phyloP scores from a whole-genome alignment of 1,284 basidiomycete species.

The Volvariella volvacea region DNA sequence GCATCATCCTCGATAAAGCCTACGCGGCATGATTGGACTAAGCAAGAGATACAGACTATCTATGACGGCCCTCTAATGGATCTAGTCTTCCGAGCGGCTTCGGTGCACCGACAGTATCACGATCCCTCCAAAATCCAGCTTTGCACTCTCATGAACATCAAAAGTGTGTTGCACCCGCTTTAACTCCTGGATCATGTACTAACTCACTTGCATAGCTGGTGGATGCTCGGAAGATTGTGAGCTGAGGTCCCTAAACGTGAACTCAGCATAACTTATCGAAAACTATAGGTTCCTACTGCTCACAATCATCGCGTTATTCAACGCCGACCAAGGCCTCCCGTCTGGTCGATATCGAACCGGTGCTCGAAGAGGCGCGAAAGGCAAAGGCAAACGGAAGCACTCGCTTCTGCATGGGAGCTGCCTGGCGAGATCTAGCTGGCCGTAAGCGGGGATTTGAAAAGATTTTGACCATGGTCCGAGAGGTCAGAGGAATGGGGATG shows the following conservation, averaged over 20 bases:
- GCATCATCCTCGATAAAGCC: constrained; percentile 20
- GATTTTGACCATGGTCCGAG: constrained; percentile 89
- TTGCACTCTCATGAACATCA: constrained; percentile 99
- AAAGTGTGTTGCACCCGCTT: constrained; percentile 58
- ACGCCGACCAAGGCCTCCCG: constrained; percentile 87
- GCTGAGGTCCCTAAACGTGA: no score
- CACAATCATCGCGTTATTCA: constrained; percentile 89
- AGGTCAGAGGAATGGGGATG: constrained; percentile 88
- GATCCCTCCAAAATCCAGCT: constrained; percentile 90
- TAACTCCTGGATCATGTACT: constrained; percentile 14
- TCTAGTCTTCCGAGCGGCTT: constrained; percentile 78
- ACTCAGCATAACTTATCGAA: no score
- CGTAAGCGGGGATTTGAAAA: constrained; percentile 92
- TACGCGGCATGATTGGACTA: constrained; percentile 56
- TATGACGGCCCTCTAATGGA: constrained; percentile 82
- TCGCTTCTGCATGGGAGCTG: constrained; percentile 98
- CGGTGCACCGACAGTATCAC: constrained; percentile 82
- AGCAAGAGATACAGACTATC: constrained; percentile 67
- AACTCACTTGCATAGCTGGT: constrained; percentile 51
- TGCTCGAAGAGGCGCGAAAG: constrained; percentile 84
- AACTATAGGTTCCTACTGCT: constrained; percentile 85
- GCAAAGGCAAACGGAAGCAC: constrained; percentile 97
- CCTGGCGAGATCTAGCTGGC: constrained; percentile 95
- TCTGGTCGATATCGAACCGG: constrained; percentile 88
- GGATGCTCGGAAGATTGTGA: constrained; percentile 95